Evolutionary conservation across 305 asterid genomes (phyloP).

Genomic region (Plantago lanceolata): DNA sequence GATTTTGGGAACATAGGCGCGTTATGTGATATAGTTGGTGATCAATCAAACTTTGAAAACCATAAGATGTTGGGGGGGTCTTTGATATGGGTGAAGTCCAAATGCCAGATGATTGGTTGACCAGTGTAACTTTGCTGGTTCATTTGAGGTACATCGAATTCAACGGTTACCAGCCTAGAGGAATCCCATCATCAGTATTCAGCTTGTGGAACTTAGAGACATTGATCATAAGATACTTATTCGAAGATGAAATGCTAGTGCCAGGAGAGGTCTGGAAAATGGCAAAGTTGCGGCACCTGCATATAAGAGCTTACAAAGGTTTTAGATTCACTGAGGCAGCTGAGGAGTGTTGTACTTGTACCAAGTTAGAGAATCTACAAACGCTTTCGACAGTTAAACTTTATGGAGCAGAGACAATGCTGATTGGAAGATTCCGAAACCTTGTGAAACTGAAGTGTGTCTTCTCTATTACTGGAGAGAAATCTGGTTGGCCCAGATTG

Average conservation of each 20-base stretch:
- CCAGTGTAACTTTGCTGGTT: neutral
- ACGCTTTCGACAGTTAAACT: neutral
- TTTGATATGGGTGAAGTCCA: neutral
- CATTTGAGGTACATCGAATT: neutral
- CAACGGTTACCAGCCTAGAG: accelerated
- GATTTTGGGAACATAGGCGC: no score
- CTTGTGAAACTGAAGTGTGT: neutral
- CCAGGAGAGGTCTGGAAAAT: neutral
- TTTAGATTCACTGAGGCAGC: neutral
- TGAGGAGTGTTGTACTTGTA: neutral
- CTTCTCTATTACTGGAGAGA: neutral
- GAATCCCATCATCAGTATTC: neutral
- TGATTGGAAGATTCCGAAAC: neutral
- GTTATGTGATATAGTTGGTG: neutral
- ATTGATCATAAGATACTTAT: neutral
- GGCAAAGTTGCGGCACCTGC: neutral
- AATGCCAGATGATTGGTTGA: neutral
- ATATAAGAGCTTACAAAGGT: neutral
- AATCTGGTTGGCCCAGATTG: neutral
- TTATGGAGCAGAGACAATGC: neutral
- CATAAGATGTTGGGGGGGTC: slow-evolving; percentile 3
- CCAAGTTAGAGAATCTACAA: slow-evolving; percentile 5
- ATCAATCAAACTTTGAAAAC: neutral
- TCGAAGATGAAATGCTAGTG: neutral
- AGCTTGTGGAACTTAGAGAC: neutral